phyloP scores from a whole-genome alignment of 1,139 yeast species.

The Maudiozyma humilis region DNA sequence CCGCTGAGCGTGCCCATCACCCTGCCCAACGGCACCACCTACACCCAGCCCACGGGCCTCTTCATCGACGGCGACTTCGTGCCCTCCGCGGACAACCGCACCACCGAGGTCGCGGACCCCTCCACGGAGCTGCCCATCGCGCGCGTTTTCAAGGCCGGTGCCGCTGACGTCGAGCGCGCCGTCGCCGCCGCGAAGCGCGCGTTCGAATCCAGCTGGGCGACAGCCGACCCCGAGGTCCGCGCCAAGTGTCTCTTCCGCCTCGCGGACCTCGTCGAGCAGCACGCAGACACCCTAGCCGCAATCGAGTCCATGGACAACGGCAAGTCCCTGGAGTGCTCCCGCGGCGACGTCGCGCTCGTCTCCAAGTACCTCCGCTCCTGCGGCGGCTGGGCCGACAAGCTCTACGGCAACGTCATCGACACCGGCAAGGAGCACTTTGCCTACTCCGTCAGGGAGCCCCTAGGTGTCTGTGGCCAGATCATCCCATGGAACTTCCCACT shows the following conservation, averaged over 20 bases:
- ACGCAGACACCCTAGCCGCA: conserved; percentile 44
- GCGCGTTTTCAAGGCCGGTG: conserved; percentile 40
- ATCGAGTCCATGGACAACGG: conserved; percentile 76
- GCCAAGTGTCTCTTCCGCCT: conserved; percentile 48
- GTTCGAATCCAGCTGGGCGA: conserved; percentile 36
- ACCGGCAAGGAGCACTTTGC: conserved; percentile 47
- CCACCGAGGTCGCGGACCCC: conserved; percentile 40
- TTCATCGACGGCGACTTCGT: conserved; percentile 43
- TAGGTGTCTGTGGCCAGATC: conserved; percentile 76
- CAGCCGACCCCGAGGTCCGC: conserved; percentile 42
- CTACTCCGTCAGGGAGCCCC: conserved; percentile 48
- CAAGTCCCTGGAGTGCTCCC: conserved; percentile 48
- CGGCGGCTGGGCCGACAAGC: conserved; percentile 73
- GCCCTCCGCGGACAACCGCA: conserved; percentile 34
- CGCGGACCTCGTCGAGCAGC: conserved; percentile 52
- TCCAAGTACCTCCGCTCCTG: conserved; percentile 52
- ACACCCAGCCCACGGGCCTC: conserved; percentile 47
- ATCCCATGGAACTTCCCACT: conserved; percentile 88
- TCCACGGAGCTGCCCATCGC: conserved; percentile 41
- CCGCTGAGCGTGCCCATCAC: conserved; percentile 44
- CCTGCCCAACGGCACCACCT: conserved; percentile 45
- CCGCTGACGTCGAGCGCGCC: conserved; percentile 42
- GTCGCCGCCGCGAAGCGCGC: conserved; percentile 41
- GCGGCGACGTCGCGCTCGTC: conserved; percentile 51
- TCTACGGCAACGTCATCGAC: conserved; percentile 57